Evolutionary conservation across 805 yeast genomes (phyloP), one percentile per base, ranked within the genome.

Genomic region (Saccharomycodes ludwigii): DNA sequence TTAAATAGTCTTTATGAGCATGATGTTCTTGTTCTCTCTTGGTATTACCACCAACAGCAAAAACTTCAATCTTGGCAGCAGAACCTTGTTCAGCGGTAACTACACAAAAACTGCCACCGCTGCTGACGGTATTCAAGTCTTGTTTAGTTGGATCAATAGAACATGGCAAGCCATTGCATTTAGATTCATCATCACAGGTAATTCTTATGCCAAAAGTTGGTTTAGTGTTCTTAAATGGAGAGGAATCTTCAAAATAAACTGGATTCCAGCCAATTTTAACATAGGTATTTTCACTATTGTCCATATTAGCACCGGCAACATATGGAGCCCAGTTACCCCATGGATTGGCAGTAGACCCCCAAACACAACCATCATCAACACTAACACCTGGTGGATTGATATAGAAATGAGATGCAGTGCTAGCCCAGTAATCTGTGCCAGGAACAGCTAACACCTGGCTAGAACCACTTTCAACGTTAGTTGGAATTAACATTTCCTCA

Each of bases 211-310:
- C 95, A 43, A 73, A 82, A 19, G 49, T 50, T 27, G 93, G 94
- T 40, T 56, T 60, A 3, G 56, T 56, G 44, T 63, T 55, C 40
- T 63, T 60, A 61, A 75, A 79, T 6, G 77, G 71, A 18, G 64
- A 52, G 1, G 59, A 42, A 31, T 63, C 63, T 40, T 78, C 88
- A 44, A 80, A 54, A 55, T 82, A 81, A 35, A 78, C 68, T 11
- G 95, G 95, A 56, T 84, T 84, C 94, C 94, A 83, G 28, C 88
- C 94, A 51, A 84, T 71, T 58, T 82, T 85, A 41, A 81, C 82
- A 52, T 43, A 84, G 3, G 95, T 84, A 52, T 70, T 69, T 20
- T 82, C 77, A 37, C 48, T 57, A 39, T 54, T 56, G 52, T 82
- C 94, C 65, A 71, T 71, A 62, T 84, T 84, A 38, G 86, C 83